These are phyloP conservation scores for Boechera divaricarpa DNA, from an alignment of 345 rosid species.

Conservation along the genomic window DNA sequence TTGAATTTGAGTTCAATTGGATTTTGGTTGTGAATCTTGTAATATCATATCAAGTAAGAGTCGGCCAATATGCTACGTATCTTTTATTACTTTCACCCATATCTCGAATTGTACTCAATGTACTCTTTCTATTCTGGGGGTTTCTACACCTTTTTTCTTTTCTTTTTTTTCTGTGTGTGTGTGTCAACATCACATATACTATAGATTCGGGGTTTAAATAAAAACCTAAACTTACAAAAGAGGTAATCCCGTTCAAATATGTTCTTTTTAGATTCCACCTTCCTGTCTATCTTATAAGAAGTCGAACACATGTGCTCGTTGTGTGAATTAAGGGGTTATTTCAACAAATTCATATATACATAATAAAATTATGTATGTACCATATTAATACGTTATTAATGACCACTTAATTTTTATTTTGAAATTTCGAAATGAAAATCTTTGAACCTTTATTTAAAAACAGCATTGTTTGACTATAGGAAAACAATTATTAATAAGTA, in stretches of 20 bases:
- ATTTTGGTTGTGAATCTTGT: conserved; percentile 27
- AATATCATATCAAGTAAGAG: conserved; percentile 14
- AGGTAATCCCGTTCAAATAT: conserved; percentile 12
- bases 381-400: neutral
- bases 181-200: no score
- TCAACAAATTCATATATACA: conserved; percentile 15
- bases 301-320: conserved; percentile 25
- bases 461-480: neutral
- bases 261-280: conserved; percentile 37
- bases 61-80: conserved; percentile 13
- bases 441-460: no score
- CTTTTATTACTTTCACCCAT: conserved; percentile 4
- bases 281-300: conserved; percentile 28
- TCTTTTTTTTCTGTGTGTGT: no score
- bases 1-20: neutral
- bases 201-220: neutral
- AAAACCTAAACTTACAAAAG: neutral
- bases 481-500: neutral
- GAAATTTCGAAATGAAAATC: no score
- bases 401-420: no score
- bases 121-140: neutral
- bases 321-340: neutral
- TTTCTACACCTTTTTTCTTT: neutral
- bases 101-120: conserved; percentile 11
- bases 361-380: neutral